Conservation (phyloP, 805 yeast genomes). For the Danielozyma ontarioensis region DNA sequence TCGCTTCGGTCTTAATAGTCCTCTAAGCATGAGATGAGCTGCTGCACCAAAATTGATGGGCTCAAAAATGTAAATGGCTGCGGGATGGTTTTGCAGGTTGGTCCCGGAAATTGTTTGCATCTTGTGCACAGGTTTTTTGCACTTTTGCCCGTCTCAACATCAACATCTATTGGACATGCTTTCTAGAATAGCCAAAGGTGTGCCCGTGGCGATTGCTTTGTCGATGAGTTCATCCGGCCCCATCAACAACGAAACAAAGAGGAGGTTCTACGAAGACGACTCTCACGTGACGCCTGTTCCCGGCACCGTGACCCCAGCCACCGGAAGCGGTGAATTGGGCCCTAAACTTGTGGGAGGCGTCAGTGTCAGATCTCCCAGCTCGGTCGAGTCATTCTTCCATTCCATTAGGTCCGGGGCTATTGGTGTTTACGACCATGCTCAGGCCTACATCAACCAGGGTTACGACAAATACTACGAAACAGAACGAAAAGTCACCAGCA, state of each 20-base stretch:
- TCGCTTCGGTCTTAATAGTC: too few species aligned
- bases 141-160: too few species aligned
- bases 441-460: slow-evolving; percentile 38
- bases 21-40: too few species aligned
- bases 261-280: slow-evolving; percentile 50
- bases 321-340: slow-evolving; percentile 38
- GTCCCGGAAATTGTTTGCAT: too few species aligned
- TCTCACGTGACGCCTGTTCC: slow-evolving; percentile 42
- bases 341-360: slow-evolving; percentile 50
- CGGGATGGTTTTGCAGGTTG: too few species aligned
- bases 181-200: not conserved
- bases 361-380: slow-evolving; percentile 47
- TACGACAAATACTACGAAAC: slow-evolving; percentile 48
- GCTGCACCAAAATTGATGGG: too few species aligned
- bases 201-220: not conserved
- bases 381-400: slow-evolving; percentile 46
- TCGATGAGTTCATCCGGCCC: not conserved
- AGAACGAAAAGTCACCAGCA: slow-evolving; percentile 60
- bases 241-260: slow-evolving; percentile 15
- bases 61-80: too few species aligned
- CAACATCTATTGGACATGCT: too few species aligned
- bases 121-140: too few species aligned
- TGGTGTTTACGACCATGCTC: slow-evolving; percentile 19
- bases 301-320: slow-evolving; percentile 43
- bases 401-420: slow-evolving; percentile 41